Percentiles rank a stretch among this genome's conserved stretches.
These are phyloP conservation scores for Blastomyces silverae DNA, from an alignment of 2,329 filamentous ascomycete genomes.

Conservation along the genomic window DNA sequence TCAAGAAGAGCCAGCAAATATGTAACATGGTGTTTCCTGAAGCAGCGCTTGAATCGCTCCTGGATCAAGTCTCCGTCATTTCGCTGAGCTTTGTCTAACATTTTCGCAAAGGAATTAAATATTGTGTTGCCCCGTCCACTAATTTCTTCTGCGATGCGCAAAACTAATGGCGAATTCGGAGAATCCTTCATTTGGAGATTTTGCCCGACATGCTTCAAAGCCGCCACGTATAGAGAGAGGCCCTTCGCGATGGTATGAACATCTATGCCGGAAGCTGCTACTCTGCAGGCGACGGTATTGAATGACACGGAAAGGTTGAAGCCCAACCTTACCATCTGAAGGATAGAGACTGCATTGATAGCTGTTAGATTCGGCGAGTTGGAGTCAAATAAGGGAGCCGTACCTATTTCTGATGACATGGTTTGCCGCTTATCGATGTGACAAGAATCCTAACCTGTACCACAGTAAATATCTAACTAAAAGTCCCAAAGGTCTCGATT, in stretches of 20 bases:
- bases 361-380: slow-evolving; percentile 39
- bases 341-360: slow-evolving; percentile 49
- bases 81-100: slow-evolving; percentile 34
- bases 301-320: slow-evolving; percentile 39
- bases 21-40: slow-evolving; percentile 38
- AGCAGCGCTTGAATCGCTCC: slow-evolving; percentile 38
- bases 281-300: slow-evolving; percentile 39
- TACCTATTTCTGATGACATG: slow-evolving; percentile 11
- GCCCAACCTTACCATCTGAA: slow-evolving; percentile 24
- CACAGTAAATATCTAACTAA: not conserved
- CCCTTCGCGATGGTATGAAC: slow-evolving; percentile 40
- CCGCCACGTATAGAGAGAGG: slow-evolving; percentile 37
- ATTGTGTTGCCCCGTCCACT: slow-evolving; percentile 35
- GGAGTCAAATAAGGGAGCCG: not conserved
- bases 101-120: slow-evolving; percentile 40
- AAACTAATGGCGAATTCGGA: slow-evolving; percentile 30
- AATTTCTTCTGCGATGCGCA: slow-evolving; percentile 35
- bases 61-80: slow-evolving; percentile 28
- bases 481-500: not conserved
- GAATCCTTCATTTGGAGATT: slow-evolving; percentile 30
- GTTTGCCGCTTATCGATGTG: not conserved
- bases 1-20: slow-evolving; percentile 40
- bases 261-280: slow-evolving; percentile 36
- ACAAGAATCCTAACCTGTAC: not conserved
- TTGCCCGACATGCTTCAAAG: slow-evolving; percentile 36